Conservation (phyloP, 306 rosid genomes). For the Malus orientalis region DNA sequence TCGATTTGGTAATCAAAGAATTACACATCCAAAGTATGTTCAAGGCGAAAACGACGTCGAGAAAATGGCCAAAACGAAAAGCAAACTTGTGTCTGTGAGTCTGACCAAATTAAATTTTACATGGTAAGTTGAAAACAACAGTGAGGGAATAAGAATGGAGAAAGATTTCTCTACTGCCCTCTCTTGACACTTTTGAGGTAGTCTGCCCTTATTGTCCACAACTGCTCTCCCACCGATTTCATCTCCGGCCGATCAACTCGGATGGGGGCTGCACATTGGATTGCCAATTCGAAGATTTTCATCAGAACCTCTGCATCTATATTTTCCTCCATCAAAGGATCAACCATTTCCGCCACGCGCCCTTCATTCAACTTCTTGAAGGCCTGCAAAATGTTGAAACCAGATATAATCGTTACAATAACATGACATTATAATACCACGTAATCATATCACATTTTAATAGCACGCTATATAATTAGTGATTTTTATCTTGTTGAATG, state of each 20-base stretch:
- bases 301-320: constrained; percentile 43
- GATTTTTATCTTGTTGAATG: not conserved
- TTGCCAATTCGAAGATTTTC: constrained; percentile 67
- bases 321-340: constrained; percentile 65
- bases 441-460: not conserved
- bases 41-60: no score
- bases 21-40: not conserved
- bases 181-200: constrained; percentile 52
- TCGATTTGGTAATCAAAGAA: no score
- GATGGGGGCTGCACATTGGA: constrained; percentile 80
- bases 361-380: constrained; percentile 60
- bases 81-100: no score
- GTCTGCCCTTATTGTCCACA: constrained; percentile 85
- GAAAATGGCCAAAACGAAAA: no score
- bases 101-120: no score
- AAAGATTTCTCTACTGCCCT: constrained; percentile 15
- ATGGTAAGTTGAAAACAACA: not conserved
- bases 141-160: not conserved
- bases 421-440: not conserved
- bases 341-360: constrained; percentile 44
- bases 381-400: constrained; percentile 41
- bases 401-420: not conserved
- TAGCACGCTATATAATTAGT: not conserved
- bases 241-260: constrained; percentile 80
- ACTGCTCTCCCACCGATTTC: constrained; percentile 76